A percentile compares a stretch with the other conserved stretches of the same genome.
These are phyloP conservation scores for Saccharata proteae DNA, from an alignment of 2,329 filamentous ascomycete genomes.

Conservation along the genomic window DNA sequence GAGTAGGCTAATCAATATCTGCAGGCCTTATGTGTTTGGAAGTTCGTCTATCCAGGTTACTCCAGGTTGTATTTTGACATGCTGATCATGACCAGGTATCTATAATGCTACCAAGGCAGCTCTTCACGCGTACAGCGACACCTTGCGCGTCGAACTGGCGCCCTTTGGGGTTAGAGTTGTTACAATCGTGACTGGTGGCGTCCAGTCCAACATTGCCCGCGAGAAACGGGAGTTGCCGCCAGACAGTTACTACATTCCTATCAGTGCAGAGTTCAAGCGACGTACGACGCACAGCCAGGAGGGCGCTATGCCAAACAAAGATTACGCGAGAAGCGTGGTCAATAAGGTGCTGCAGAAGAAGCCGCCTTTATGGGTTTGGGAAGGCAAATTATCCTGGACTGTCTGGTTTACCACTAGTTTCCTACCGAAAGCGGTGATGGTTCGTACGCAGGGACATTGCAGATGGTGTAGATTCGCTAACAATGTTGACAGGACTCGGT, in stretches of 20 bases:
- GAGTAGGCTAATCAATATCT: constrained; percentile 1
- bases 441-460: constrained; percentile 11
- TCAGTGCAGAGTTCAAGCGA: constrained; percentile 39
- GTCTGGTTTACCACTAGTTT: constrained; percentile 38
- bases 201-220: constrained; percentile 47
- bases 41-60: constrained; percentile 44
- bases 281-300: constrained; percentile 43
- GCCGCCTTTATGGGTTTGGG: constrained; percentile 14
- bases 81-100: constrained; percentile 17
- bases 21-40: constrained; percentile 26
- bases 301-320: constrained; percentile 37
- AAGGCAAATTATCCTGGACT: constrained; percentile 30
- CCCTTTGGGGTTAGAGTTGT: constrained; percentile 38
- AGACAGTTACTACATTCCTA: constrained; percentile 39
- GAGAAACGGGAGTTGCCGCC: constrained; percentile 34
- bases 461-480: neutral
- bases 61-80: constrained; percentile 47
- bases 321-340: constrained; percentile 45
- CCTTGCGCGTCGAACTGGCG: constrained; percentile 40
- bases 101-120: constrained; percentile 24
- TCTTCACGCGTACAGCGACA: constrained; percentile 8
- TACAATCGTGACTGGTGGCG: constrained; percentile 45
- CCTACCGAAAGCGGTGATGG: constrained; percentile 31
- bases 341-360: constrained; percentile 33
- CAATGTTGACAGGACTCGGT: constrained; percentile 24